A percentile compares a stretch with the other conserved stretches of the same genome.
Conservation (phyloP, 1,139 yeast genomes). For the Blastobotrys aristatus region DNA sequence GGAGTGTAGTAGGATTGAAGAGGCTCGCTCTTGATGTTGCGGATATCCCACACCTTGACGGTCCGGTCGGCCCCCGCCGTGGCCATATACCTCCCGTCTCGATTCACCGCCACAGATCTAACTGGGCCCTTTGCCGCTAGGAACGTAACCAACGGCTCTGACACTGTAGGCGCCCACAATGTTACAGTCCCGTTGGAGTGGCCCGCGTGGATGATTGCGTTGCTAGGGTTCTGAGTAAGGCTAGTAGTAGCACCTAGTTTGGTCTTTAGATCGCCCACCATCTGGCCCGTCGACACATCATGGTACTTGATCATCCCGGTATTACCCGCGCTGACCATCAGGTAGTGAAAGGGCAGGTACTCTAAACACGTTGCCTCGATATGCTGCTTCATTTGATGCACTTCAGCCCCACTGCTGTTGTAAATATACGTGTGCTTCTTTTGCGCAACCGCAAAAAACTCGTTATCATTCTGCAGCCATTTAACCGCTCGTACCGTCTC, state of each 20-base stretch:
- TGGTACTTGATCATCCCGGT: slow-evolving; percentile 87
- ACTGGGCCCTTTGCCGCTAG: slow-evolving; percentile 84
- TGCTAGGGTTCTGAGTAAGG: slow-evolving; percentile 90
- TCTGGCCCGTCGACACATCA: slow-evolving; percentile 88
- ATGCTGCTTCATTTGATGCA: slow-evolving; percentile 88
- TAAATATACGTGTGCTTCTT: slow-evolving; percentile 90
- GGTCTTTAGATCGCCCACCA: slow-evolving; percentile 79
- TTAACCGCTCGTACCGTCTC: slow-evolving; percentile 91
- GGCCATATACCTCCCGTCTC: slow-evolving; percentile 94
- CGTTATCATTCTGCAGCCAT: slow-evolving; percentile 77
- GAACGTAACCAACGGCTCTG: slow-evolving; percentile 78
- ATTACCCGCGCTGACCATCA: slow-evolving; percentile 82
- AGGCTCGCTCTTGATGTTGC: slow-evolving; percentile 73
- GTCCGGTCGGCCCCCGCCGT: slow-evolving; percentile 85
- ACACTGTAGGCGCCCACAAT: slow-evolving; percentile 88
- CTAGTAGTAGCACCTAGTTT: slow-evolving; percentile 86
- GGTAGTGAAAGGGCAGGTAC: slow-evolving; percentile 87
- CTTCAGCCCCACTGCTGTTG: slow-evolving; percentile 84
- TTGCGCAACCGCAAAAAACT: slow-evolving; percentile 94
- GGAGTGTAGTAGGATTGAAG: slow-evolving; percentile 56
- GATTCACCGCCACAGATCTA: slow-evolving; percentile 76
- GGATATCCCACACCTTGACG: slow-evolving; percentile 88
- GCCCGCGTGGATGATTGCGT: slow-evolving; percentile 91
- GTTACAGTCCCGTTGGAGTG: slow-evolving; percentile 91
- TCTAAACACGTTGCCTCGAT: slow-evolving; percentile 78